Evolutionary conservation across 2,329 filamentous ascomycete genomes (phyloP).

Genomic region (Fusarium musae): DNA sequence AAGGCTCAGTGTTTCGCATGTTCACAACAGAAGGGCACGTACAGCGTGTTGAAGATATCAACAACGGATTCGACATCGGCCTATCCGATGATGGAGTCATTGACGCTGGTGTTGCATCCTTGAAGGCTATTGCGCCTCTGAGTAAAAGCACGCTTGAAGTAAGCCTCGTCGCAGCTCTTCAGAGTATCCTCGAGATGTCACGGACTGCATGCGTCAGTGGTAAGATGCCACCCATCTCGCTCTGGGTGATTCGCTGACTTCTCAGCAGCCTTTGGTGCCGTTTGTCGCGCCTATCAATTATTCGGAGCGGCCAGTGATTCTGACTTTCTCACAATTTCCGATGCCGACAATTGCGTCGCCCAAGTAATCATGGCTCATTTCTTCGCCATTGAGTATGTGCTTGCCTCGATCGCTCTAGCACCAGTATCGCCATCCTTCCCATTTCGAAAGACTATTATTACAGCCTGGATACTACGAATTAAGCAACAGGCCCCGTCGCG

Average conservation of each 20-base stretch:
- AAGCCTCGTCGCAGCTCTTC: accelerated
- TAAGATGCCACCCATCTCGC: accelerated
- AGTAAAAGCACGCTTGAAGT: not conserved
- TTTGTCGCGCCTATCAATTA: not conserved
- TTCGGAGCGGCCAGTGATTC: not conserved
- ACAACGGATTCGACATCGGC: not conserved
- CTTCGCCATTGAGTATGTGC: not conserved
- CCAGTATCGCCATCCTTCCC: not conserved
- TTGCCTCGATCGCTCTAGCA: not conserved
- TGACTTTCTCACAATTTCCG: not conserved
- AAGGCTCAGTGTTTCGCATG: not conserved
- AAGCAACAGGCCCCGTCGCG: too few species aligned
- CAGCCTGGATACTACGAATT: not conserved
- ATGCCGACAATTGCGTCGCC: not conserved
- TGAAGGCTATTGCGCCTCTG: not conserved
- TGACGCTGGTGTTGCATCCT: not conserved
- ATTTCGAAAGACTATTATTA: not conserved
- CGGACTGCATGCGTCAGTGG: not conserved
- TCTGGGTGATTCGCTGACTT: not conserved
- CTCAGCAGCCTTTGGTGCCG: not conserved
- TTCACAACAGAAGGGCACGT: not conserved
- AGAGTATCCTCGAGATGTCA: not conserved
- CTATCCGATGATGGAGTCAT: accelerated
- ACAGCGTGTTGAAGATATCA: not conserved
- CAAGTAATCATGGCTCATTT: not conserved